These are phyloP conservation scores for Mycena haematopus DNA, from an alignment of 768 basidiomycete genomes.

Conservation along the genomic window DNA sequence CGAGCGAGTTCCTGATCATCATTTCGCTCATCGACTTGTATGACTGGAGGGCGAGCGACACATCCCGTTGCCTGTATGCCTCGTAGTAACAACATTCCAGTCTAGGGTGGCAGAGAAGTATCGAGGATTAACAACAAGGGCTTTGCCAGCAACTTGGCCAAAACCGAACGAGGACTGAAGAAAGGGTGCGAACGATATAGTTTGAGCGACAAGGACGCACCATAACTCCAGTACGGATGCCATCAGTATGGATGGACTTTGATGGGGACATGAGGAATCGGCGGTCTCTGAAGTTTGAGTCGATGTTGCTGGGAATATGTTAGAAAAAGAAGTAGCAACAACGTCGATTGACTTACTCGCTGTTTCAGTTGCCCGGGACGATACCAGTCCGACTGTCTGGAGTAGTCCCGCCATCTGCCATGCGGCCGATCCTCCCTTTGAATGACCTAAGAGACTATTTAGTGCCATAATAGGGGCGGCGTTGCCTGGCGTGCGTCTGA, in stretches of 20 bases:
- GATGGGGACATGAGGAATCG: constrained; percentile 97
- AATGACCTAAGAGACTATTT: constrained; percentile 96
- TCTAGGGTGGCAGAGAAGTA: constrained; percentile 86
- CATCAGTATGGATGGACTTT: constrained; percentile 93
- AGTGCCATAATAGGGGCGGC: constrained; percentile 98
- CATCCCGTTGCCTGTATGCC: constrained; percentile 75
- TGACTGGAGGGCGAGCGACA: constrained; percentile 66
- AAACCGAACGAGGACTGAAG: constrained; percentile 92
- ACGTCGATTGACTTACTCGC: constrained; percentile 70
- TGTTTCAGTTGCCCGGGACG: constrained; percentile 94
- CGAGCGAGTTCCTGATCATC: constrained; percentile 92
- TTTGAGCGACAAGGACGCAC: constrained; percentile 47
- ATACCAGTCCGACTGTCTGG: constrained; percentile 86
- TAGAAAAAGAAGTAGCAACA: not conserved
- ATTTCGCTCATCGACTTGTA: constrained; percentile 95
- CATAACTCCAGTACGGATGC: constrained; percentile 88
- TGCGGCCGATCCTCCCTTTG: constrained; percentile 98
- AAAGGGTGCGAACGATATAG: not conserved
- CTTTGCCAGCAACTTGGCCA: constrained; percentile 96
- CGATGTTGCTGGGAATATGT: constrained; percentile 74
- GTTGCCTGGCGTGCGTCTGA: constrained; percentile 91
- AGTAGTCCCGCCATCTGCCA: constrained; percentile 96
- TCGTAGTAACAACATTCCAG: constrained; percentile 82
- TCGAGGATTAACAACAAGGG: constrained; percentile 87
- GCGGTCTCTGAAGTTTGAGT: constrained; percentile 89